These are phyloP conservation scores for Trichosanthes truncata DNA, from an alignment of 306 rosid species.

Conservation along the genomic window DNA sequence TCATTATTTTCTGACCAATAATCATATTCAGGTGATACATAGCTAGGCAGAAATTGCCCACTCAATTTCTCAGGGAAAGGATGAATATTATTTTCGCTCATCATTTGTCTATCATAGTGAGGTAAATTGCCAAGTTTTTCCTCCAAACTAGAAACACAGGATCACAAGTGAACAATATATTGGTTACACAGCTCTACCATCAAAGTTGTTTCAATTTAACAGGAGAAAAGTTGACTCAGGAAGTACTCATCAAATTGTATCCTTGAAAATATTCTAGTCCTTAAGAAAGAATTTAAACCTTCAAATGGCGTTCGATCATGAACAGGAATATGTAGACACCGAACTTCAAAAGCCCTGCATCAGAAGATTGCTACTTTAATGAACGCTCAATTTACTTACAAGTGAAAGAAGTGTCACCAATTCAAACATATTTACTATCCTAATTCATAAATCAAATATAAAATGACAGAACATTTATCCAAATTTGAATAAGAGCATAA, in stretches of 20 bases:
- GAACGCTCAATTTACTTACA: neutral
- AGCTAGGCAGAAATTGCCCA: neutral
- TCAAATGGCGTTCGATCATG: constrained; percentile 80
- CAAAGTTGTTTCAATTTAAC: neutral
- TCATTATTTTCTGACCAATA: neutral
- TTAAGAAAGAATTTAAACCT: constrained; percentile 39
- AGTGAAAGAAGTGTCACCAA: neutral
- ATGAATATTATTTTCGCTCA: neutral
- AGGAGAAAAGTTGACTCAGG: neutral
- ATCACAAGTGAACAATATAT: neutral
- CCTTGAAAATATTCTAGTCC: neutral
- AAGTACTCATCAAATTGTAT: neutral
- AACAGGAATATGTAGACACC: constrained; percentile 82
- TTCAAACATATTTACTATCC: neutral
- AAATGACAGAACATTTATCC: neutral
- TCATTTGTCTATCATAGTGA: neutral
- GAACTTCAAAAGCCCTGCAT: constrained; percentile 82
- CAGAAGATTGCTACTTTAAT: constrained; percentile 3
- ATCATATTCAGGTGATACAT: neutral
- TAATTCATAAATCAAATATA: neutral
- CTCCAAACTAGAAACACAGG: neutral
- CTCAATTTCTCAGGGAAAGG: neutral
- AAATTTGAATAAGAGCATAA: neutral
- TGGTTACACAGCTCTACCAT: neutral
- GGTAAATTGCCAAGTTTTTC: neutral